A percentile compares a stretch with the other conserved stretches of the same genome.
phyloP scores from a whole-genome alignment of 2,329 filamentous ascomycete species.

The Arthrobotrys sinensis region DNA sequence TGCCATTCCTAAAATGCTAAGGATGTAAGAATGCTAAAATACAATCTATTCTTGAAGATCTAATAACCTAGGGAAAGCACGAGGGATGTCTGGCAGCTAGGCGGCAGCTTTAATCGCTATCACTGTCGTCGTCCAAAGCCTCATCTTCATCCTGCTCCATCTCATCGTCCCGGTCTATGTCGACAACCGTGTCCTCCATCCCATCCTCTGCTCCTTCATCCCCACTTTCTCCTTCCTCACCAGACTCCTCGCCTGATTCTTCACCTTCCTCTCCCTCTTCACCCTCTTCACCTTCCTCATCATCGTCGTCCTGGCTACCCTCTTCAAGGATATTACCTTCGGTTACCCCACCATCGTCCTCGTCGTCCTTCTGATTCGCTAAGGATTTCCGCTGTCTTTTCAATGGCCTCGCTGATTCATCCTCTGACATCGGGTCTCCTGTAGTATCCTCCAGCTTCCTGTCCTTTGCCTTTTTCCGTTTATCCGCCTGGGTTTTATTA shows the following conservation, averaged over 20 bases:
- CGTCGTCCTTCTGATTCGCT: constrained; percentile 37
- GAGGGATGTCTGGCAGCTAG: neutral
- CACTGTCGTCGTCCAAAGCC: constrained; percentile 54
- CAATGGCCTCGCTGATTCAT: constrained; percentile 49
- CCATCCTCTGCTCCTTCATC: constrained; percentile 39
- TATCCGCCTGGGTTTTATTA: constrained; percentile 30
- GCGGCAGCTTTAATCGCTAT: constrained; percentile 21
- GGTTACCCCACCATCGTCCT: constrained; percentile 19
- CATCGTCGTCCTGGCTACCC: constrained; percentile 56
- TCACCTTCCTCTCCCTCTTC: constrained; percentile 62
- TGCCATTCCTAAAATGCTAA: neutral
- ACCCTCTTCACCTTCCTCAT: constrained; percentile 61
- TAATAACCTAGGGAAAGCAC: neutral
- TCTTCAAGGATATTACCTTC: constrained; percentile 58
- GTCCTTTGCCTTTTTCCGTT: constrained; percentile 37
- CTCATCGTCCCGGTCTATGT: constrained; percentile 54
- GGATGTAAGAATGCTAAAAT: constrained; percentile 10
- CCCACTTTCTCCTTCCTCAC: constrained; percentile 49
- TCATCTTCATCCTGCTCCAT: constrained; percentile 51
- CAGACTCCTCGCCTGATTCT: constrained; percentile 64
- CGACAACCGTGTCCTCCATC: constrained; percentile 58
- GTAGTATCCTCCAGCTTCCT: constrained; percentile 31
- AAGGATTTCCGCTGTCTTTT: constrained; percentile 55
- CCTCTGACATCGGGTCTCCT: constrained; percentile 52
- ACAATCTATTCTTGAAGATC: constrained; percentile 5